A percentile compares a stretch with the other conserved stretches of the same genome.
Evolutionary conservation across 768 basidiomycete genomes (phyloP).

Genomic region (Hypholoma sublateritium): DNA sequence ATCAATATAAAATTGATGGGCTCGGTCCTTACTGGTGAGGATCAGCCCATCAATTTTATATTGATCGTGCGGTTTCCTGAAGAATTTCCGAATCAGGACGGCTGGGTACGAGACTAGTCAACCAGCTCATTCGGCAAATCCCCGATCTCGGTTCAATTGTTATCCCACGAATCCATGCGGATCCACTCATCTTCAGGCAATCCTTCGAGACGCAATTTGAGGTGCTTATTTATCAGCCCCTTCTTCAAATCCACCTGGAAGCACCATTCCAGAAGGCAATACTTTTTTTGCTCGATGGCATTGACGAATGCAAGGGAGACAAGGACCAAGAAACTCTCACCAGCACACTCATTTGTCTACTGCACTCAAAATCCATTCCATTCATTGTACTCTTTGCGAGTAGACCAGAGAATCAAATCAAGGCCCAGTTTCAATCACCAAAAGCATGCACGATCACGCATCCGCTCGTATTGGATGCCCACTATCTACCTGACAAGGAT

Average conservation of each 20-base stretch:
- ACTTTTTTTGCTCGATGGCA: constrained; percentile 10
- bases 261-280: neutral
- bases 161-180: neutral
- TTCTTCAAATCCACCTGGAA: neutral
- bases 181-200: constrained; percentile 4
- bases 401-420: constrained; percentile 5
- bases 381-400: constrained; percentile 10
- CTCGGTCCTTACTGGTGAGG: too few relatives aligned
- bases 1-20: too few relatives aligned
- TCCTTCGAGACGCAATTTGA: neutral
- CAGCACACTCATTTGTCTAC: neutral
- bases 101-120: too few relatives aligned
- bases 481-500: constrained; percentile 3
- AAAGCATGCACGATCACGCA: neutral
- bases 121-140: neutral
- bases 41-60: too few relatives aligned
- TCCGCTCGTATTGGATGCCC: constrained; percentile 1
- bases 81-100: too few relatives aligned
- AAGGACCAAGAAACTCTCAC: constrained; percentile 1
- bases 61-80: too few relatives aligned
- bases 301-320: constrained; percentile 12
- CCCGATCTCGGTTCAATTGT: neutral
- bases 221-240: neutral
- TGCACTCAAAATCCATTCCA: neutral
- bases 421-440: neutral